Base-by-base conservation (phyloP, 2,329 filamentous ascomycete species). In the Trichoderma semiorbis region DNA sequence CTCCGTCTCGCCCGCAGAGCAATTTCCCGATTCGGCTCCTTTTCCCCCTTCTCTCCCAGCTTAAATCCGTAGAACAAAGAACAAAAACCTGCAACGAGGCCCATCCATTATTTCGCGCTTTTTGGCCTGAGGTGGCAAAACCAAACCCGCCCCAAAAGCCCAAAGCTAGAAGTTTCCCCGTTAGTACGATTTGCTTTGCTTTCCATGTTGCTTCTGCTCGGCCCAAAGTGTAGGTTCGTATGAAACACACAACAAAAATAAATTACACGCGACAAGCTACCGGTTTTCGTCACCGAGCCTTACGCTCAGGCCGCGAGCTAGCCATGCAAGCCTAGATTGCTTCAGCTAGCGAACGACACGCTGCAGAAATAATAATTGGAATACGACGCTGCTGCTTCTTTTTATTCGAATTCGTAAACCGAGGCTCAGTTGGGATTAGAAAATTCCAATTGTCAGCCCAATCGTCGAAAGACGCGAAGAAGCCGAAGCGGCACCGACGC, bases 211-310 rank as follows among this genome's bases (percentile, higher is more conserved):
- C 14, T 14, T 55, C 10, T 21, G 5, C 18, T 60, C 18, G 28
- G 2, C 14, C 18, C 21, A n/a, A 60, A 36, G 14, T 36, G 34
- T 36, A 16, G 34, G 34, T 36, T 36, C 34, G 34, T 36, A 16
- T 36, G 18, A 12, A n/a, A 28, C 55, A 58, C 18, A 18, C 2
- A 50, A 69, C n/a, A 43, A n/a, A 24, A 61, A 61, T 16, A 24
- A 61, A 32, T 16, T 24, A 66, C 69, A 71, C 62, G 61, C 69
- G 69, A 71, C 69, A 66, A 66, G 62, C 62, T 71, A 66, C 69
- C 62, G n/a, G 18, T 66, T 71, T 71, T 71, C 69, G 69, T 71
- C 61, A 71, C 69, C 69, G 62, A 71, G 67, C 69, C 16, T 26
- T 21, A 43, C 67, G 67, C 57, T 39, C 53, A 30, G 57, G 32